Conservation (phyloP, 2,329 filamentous ascomycete genomes). For the Bisporella sp. region DNA sequence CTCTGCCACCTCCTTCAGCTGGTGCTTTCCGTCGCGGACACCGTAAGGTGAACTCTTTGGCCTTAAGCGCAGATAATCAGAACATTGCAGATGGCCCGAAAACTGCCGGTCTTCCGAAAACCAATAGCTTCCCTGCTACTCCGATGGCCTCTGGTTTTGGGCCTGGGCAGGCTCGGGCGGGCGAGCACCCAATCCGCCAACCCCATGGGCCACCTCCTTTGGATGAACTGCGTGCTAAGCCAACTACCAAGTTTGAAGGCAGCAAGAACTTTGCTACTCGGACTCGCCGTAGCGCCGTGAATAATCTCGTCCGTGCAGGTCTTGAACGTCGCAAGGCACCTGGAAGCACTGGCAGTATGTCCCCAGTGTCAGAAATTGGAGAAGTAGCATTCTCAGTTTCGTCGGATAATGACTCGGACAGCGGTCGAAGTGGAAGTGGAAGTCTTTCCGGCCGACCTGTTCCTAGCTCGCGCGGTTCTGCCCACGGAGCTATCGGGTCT, state of each 20-base stretch:
- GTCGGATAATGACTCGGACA: slow-evolving; percentile 69
- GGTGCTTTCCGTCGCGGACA: slow-evolving; percentile 91
- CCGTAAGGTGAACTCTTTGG: slow-evolving; percentile 74
- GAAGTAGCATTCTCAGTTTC: slow-evolving; percentile 57
- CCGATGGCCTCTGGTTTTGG: slow-evolving; percentile 78
- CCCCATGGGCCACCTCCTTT: slow-evolving; percentile 86
- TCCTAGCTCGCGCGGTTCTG: slow-evolving; percentile 68
- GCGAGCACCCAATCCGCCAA: slow-evolving; percentile 90
- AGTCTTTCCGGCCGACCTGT: slow-evolving; percentile 67
- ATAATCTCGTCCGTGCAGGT: slow-evolving; percentile 85
- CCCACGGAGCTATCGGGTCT: slow-evolving; percentile 80
- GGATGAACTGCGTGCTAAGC: slow-evolving; percentile 84
- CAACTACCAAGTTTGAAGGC: slow-evolving; percentile 87
- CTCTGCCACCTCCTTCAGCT: slow-evolving; percentile 79
- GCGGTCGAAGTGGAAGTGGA: slow-evolving; percentile 63
- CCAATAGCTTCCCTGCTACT: slow-evolving; percentile 71
- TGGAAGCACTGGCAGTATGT: slow-evolving; percentile 73
- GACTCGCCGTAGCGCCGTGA: slow-evolving; percentile 83
- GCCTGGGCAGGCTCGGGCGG: slow-evolving; percentile 85
- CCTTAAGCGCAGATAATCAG: slow-evolving; percentile 29
- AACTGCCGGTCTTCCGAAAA: slow-evolving; percentile 64
- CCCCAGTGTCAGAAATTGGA: slow-evolving; percentile 75
- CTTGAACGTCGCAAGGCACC: slow-evolving; percentile 72
- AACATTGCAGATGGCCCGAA: slow-evolving; percentile 35
- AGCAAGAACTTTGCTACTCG: slow-evolving; percentile 97